These are phyloP conservation scores for Paramecium biaurelia DNA, from an alignment of 73 alveolate species.

Conservation along the genomic window DNA sequence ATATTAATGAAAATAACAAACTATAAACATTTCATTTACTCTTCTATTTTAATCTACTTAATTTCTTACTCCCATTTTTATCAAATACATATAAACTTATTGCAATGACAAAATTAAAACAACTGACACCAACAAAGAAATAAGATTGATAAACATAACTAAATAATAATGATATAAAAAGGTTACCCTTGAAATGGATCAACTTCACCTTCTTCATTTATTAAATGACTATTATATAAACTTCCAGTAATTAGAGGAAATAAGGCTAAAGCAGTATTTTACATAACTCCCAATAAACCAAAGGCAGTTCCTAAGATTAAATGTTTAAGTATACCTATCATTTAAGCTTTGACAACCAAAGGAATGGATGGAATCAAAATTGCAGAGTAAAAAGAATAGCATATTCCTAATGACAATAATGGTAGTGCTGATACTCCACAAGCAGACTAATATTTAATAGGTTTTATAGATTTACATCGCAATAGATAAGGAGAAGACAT, in stretches of 20 bases:
- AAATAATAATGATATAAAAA: background rate
- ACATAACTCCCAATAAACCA: background rate
- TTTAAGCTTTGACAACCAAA: background rate
- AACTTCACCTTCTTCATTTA: background rate
- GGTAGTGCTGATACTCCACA: slow-evolving; percentile 24
- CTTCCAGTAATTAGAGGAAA: slow-evolving; percentile 20
- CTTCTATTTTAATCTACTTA: background rate
- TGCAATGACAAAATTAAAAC: background rate
- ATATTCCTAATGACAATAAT: background rate
- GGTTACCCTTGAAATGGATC: slow-evolving; percentile 17
- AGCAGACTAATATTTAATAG: background rate
- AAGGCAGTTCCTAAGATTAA: background rate
- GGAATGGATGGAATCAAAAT: slow-evolving; percentile 9
- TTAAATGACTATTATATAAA: background rate
- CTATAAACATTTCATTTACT: background rate
- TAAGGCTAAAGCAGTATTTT: slow-evolving; percentile 13
- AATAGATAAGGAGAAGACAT: background rate
- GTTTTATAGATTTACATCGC: background rate
- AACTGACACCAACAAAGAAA: slow-evolving; percentile 39
- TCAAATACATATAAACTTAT: background rate
- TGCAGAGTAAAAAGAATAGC: background rate
- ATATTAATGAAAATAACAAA: background rate
- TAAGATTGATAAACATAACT: background rate
- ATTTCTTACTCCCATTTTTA: slow-evolving; percentile 2
- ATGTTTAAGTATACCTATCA: background rate